Evolutionary conservation across 371 early-diverging fungal genomes (phyloP).

Genomic region (Zychaea mexicana): DNA sequence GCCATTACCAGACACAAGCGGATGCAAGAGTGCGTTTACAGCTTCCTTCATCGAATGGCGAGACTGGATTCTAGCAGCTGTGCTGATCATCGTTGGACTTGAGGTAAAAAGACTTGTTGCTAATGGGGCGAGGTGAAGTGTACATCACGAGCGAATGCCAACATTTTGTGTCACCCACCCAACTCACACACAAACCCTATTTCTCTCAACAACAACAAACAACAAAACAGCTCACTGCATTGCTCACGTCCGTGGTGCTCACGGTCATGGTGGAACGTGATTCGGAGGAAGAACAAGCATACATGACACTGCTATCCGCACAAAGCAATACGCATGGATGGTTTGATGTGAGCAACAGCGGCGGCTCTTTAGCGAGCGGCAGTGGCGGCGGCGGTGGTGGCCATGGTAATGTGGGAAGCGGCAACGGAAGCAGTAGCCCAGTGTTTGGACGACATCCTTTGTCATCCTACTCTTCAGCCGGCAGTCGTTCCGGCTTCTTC

Average conservation of each 20-base stretch:
- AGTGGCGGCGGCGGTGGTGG: not conserved
- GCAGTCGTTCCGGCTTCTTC: conserved; percentile 7
- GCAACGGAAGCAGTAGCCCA: conserved; percentile 4
- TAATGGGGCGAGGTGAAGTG: not conserved
- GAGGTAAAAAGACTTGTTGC: not conserved
- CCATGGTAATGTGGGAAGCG: not conserved
- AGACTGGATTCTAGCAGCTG: conserved; percentile 4
- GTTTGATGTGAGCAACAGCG: conserved; percentile 4
- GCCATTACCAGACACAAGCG: not conserved
- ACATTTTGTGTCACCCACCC: too few species aligned
- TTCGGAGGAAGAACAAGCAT: conserved; percentile 13
- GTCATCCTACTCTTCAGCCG: not conserved
- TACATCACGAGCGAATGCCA: too few species aligned
- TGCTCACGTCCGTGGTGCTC: conserved; percentile 12
- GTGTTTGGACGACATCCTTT: conserved; percentile 9
- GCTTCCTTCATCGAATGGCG: not conserved
- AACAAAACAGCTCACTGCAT: conserved; percentile 8
- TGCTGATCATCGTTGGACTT: not conserved
- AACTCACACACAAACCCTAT: too few species aligned
- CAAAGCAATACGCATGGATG: conserved; percentile 13
- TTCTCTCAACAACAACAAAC: too few species aligned
- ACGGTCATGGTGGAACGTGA: conserved; percentile 16
- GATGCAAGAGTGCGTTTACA: conserved; percentile 6
- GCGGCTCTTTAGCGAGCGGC: not conserved
- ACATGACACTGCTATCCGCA: conserved; percentile 13